phyloP scores from a whole-genome alignment of 139 green algal species.

The Chlamydomonas sphaeroides region DNA sequence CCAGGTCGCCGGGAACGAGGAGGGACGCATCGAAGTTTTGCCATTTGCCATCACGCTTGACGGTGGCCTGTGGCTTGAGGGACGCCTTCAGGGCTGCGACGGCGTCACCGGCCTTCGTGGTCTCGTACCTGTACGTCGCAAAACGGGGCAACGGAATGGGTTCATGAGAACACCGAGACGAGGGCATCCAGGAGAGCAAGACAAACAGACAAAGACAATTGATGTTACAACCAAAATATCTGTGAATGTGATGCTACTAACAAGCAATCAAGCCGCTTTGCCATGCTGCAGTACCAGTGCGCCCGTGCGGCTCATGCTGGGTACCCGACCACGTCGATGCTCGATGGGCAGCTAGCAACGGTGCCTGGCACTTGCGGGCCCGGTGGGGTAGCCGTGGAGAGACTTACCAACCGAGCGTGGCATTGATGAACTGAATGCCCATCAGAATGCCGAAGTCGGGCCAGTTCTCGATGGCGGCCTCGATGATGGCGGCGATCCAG shows the following conservation, averaged over 20 bases:
- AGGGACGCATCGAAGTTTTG: slow-evolving; percentile 71
- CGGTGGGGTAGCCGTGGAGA: background rate
- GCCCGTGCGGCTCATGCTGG: no score
- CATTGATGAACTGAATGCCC: slow-evolving; percentile 88
- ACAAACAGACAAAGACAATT: no score
- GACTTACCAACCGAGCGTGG: slow-evolving; percentile 75
- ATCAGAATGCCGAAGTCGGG: slow-evolving; percentile 78
- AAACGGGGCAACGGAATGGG: no score
- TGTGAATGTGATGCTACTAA: no score
- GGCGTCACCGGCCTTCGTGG: slow-evolving; percentile 83
- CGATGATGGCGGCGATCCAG: slow-evolving; percentile 86
- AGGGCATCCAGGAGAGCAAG: no score
- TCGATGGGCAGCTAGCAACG: no score
- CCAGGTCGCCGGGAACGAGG: slow-evolving; percentile 83
- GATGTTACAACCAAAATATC: no score
- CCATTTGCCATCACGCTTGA: slow-evolving; percentile 81
- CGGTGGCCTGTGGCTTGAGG: slow-evolving; percentile 83
- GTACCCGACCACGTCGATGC: no score
- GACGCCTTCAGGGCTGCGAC: slow-evolving; percentile 85
- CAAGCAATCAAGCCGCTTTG: no score
- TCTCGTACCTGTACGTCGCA: slow-evolving; percentile 26
- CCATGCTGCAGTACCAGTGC: no score
- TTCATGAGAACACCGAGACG: no score
- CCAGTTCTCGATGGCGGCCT: slow-evolving; percentile 77
- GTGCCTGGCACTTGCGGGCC: no score